Base-by-base conservation (phyloP, 1,284 basidiomycete genomes). In the Ceratobasidium sp. region DNA sequence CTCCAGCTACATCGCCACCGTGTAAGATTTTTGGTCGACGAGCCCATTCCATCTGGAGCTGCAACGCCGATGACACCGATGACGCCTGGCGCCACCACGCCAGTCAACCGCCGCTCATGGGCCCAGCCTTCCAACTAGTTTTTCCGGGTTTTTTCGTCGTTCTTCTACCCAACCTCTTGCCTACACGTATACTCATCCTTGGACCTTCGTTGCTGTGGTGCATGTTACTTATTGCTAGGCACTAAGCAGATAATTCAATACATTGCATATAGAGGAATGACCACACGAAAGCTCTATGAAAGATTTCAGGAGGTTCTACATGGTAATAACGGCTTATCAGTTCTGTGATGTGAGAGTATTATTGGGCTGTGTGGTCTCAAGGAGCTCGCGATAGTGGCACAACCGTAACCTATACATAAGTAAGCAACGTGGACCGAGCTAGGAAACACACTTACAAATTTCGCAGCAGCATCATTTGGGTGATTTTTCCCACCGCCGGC, bases 401-500 rank as follows among this genome's bases (percentile, higher is more conserved):
- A 75, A 46, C n/a, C 74, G 67, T 23, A 75, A 58, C 28, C 74
- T 75, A 30, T 12, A 18, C 18, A 14, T 16, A n/a, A 46, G 34
- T 53, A 1, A 58, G n/a, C 14, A 61, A 41, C 18, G 50, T 23
- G 30, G 30, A 32, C 32, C 23, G 39, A 36, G 43, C 10, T 32
- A 21, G 12, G n/a, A 46, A 8, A 32, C 21, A 41, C 14, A 82
- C 91, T 79, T 78, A 93, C 90, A 99, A 80, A 81, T 98, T 99
- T 71, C 97, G 88, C 79, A 98, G 87, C 39, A 99, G 86, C 94
- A 99, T 97, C 78, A 96, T 85, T 76, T 98, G 97, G 0, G 97
- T 99, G 74, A 97, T 93, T 83, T 97, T 97, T 48, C 97, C 97
- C 32, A 99, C 94, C 2, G 94, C 91, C 16, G 96, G 96, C 74